A percentile compares a stretch with the other conserved stretches of the same genome.
Conservation (phyloP, 1,139 yeast genomes). For the Pneumocystis sp. region DNA sequence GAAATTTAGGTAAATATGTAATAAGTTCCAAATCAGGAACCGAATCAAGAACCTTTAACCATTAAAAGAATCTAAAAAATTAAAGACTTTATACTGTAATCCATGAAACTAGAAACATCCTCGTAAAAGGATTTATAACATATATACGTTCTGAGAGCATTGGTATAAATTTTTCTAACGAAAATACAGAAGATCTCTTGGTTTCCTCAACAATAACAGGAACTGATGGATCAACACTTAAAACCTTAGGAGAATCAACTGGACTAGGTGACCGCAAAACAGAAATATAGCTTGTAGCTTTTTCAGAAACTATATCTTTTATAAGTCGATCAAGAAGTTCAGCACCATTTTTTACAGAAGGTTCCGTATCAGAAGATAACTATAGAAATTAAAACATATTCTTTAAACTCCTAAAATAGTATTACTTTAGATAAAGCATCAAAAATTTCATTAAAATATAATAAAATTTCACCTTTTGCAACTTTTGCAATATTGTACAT, state of each 20-base stretch:
- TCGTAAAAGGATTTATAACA: conserved; percentile 81
- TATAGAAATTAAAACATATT: conserved; percentile 7
- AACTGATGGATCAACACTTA: conserved; percentile 14
- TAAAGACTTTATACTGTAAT: conserved; percentile 24
- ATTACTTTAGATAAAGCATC: conserved; percentile 62
- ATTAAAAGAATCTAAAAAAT: conserved; percentile 48
- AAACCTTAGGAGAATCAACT: conserved; percentile 27
- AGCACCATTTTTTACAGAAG: conserved; percentile 90
- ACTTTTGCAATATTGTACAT: conserved; percentile 92
- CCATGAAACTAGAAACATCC: conserved; percentile 21
- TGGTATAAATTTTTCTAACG: conserved; percentile 79
- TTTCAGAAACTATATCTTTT: conserved; percentile 90
- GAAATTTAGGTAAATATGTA: conserved; percentile 72
- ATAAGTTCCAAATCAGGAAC: conserved; percentile 84
- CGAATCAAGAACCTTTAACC: conserved; percentile 82
- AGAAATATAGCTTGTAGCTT: conserved; percentile 83
- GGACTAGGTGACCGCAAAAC: conserved; percentile 45
- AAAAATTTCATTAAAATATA: conserved; percentile 85
- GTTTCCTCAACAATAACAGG: conserved; percentile 17
- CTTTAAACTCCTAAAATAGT: not conserved
- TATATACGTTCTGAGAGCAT: conserved; percentile 78
- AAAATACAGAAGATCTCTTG: conserved; percentile 43
- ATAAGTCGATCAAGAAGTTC: conserved; percentile 79
- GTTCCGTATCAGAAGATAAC: conserved; percentile 81
- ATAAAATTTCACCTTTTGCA: conserved; percentile 83